Evolutionary conservation across 1,284 basidiomycete species (phyloP).

Genomic region (Fistulinella cinereoalba): DNA sequence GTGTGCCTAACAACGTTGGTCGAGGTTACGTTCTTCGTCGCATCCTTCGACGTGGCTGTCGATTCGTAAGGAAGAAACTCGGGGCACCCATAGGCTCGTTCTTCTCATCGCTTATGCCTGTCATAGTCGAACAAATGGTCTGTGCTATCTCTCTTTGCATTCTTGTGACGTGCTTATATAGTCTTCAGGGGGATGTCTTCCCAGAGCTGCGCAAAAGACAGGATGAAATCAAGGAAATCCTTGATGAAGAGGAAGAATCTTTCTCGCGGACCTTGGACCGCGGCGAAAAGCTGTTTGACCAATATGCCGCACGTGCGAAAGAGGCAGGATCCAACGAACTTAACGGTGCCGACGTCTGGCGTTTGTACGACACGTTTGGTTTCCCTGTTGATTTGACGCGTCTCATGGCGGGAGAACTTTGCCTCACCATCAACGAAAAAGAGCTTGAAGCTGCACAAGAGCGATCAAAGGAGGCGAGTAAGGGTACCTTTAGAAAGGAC

Average conservation of each 20-base stretch:
- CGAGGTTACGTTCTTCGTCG: conserved; percentile 94
- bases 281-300: conserved; percentile 95
- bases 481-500: conserved; percentile 72
- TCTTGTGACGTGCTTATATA: conserved; percentile 11
- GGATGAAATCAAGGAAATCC: conserved; percentile 89
- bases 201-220: conserved; percentile 89
- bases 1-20: conserved; percentile 94
- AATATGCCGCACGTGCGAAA: conserved; percentile 75
- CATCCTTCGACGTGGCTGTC: conserved; percentile 88
- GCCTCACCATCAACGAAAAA: conserved; percentile 80
- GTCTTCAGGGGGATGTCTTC: conserved; percentile 75
- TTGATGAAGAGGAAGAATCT: conserved; percentile 97
- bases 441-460: conserved; percentile 92
- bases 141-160: conserved; percentile 18
- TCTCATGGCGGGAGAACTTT: conserved; percentile 96
- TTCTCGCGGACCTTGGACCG: conserved; percentile 96
- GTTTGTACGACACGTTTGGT: conserved; percentile 96
- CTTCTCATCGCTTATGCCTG: conserved; percentile 91
- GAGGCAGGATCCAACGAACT: conserved; percentile 68
- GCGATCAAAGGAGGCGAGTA: conserved; percentile 89
- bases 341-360: conserved; percentile 93
- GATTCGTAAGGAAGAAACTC: conserved; percentile 95
- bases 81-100: conserved; percentile 93
- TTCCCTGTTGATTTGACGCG: conserved; percentile 97
- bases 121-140: conserved; percentile 87